Evolutionary conservation across 306 rosid genomes (phyloP).

Genomic region (Ammopiptanthus mongolicus): DNA sequence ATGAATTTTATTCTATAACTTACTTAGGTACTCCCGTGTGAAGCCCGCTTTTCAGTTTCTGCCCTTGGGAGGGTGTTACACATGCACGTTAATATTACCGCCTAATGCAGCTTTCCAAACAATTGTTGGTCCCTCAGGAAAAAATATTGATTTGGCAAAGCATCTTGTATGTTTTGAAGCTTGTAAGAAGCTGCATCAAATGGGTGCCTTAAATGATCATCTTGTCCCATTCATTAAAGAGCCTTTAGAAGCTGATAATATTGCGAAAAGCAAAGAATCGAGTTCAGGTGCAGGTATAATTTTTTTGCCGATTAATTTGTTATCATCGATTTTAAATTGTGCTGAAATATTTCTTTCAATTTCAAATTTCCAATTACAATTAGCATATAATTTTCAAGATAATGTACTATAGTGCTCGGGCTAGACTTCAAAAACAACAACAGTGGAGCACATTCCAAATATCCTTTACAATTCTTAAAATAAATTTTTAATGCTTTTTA

Average conservation of each 20-base stretch:
- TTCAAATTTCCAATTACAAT: not conserved
- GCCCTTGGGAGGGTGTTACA: conserved; percentile 39
- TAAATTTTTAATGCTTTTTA: not conserved
- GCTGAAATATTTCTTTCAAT: not conserved
- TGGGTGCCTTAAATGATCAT: conserved; percentile 79
- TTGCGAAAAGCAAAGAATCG: conserved; percentile 41
- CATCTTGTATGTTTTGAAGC: conserved; percentile 89
- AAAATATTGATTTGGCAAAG: conserved; percentile 52
- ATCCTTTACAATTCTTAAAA: not conserved
- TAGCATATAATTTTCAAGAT: not conserved
- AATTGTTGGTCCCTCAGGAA: conserved; percentile 59
- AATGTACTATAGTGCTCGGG: not conserved
- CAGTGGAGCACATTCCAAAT: not conserved
- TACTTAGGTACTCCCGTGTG: conserved; percentile 48
- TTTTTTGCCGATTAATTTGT: conserved; percentile 5
- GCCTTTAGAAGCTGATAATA: conserved; percentile 31
- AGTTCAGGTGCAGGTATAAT: conserved; percentile 61
- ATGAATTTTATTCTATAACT: conserved; percentile 23
- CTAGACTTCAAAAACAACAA: not conserved
- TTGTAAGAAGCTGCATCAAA: conserved; percentile 80
- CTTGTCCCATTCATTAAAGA: conserved; percentile 55
- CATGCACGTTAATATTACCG: conserved; percentile 63
- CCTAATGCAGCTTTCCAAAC: conserved; percentile 73
- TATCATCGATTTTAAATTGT: not conserved
- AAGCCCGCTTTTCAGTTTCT: conserved; percentile 50